Evolutionary conservation across 2,329 filamentous ascomycete species (phyloP).

Genomic region (Neoascochyta sp.): DNA sequence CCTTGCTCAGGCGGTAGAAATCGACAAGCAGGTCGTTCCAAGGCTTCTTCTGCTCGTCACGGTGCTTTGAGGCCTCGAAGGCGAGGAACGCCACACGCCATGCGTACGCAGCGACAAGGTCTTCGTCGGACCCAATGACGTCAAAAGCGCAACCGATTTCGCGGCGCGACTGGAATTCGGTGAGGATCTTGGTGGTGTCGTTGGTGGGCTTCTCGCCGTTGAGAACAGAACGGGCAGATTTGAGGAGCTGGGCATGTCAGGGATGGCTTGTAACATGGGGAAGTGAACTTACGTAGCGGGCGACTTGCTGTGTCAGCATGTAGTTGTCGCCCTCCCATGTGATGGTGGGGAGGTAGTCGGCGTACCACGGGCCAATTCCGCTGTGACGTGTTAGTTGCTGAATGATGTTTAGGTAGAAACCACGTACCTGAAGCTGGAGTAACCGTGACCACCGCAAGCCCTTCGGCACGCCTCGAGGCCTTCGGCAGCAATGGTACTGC

Average conservation of each 20-base stretch:
- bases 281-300: conserved; percentile 56
- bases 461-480: conserved; percentile 71
- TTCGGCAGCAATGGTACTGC: conserved; percentile 68
- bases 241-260: conserved; percentile 54
- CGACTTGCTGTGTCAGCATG: conserved; percentile 78
- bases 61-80: conserved; percentile 70
- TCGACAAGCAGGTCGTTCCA: conserved; percentile 75
- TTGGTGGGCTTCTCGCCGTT: conserved; percentile 61
- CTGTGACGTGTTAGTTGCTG: conserved; percentile 25
- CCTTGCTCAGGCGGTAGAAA: conserved; percentile 72
- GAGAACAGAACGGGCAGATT: conserved; percentile 69
- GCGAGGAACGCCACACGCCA: conserved; percentile 72
- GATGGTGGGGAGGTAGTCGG: conserved; percentile 68
- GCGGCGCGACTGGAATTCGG: conserved; percentile 60
- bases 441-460: conserved; percentile 74
- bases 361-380: conserved; percentile 71
- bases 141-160: conserved; percentile 73
- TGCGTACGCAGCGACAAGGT: conserved; percentile 69
- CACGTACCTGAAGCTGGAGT: conserved; percentile 58
- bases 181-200: conserved; percentile 65
- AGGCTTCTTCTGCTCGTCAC: conserved; percentile 69
- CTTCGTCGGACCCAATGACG: conserved; percentile 64
- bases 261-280: background rate
- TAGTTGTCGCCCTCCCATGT: conserved; percentile 81
- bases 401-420: background rate